These are phyloP conservation scores for Roridomyces roridus DNA, from an alignment of 768 basidiomycete species.

Conservation along the genomic window DNA sequence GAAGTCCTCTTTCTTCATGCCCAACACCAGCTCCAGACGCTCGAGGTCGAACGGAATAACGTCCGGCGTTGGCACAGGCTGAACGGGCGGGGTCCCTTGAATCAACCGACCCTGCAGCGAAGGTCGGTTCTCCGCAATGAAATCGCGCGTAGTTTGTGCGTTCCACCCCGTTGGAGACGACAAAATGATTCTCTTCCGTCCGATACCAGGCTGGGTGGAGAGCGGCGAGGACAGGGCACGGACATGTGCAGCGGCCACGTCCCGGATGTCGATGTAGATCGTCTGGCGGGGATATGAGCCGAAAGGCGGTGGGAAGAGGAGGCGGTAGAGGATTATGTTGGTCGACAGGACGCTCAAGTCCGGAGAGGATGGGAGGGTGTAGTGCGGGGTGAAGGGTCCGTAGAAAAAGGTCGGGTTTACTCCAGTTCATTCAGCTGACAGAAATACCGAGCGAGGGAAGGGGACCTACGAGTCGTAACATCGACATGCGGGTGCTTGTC, in stretches of 20 bases:
- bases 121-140: constrained; percentile 32
- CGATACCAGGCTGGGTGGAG: constrained; percentile 28
- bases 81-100: background rate
- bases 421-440: too few species aligned
- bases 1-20: too few species aligned
- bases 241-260: too few species aligned
- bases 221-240: too few species aligned
- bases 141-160: constrained; percentile 26
- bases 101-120: too few species aligned
- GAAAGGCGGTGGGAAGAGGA: too few species aligned
- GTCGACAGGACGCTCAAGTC: constrained; percentile 28
- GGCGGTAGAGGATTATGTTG: constrained; percentile 24
- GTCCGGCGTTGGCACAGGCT: too few species aligned
- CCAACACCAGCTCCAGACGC: too few species aligned
- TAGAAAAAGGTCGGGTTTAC: constrained; percentile 45
- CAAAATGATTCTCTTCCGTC: constrained; percentile 40
- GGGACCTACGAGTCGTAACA: constrained; percentile 40
- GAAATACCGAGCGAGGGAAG: background rate
- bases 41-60: too few species aligned
- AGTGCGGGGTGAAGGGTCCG: constrained; percentile 41
- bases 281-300: too few species aligned
- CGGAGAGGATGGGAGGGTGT: constrained; percentile 25
- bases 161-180: constrained; percentile 35
- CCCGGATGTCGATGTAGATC: too few species aligned
- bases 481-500: constrained; percentile 45